phyloP scores from a whole-genome alignment of 108 stramenopile genomes.

The Epithemia pelagica region DNA sequence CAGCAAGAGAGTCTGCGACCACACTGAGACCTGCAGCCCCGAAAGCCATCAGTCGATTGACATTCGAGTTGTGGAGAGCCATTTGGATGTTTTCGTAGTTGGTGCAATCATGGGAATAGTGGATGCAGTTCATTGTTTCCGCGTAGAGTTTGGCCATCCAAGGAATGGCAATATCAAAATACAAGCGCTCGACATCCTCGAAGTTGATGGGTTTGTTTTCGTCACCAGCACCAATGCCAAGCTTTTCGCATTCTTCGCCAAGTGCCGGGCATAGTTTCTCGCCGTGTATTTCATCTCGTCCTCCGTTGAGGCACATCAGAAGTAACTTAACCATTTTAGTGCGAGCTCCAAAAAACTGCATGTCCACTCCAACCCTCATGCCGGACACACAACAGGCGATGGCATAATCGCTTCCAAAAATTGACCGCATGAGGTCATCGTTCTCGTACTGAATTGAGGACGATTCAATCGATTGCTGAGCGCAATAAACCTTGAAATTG shows the following conservation, averaged over 20 bases:
- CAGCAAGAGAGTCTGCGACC: constrained; percentile 58
- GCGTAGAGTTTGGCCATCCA: constrained; percentile 74
- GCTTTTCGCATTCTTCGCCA: constrained; percentile 37
- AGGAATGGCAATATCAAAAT: constrained; percentile 53
- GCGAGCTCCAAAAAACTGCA: constrained; percentile 67
- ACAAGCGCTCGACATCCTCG: constrained; percentile 33
- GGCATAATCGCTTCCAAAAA: constrained; percentile 56
- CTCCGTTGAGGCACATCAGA: constrained; percentile 55
- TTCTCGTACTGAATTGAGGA: constrained; percentile 55
- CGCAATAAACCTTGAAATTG: constrained; percentile 53
- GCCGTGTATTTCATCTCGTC: constrained; percentile 55
- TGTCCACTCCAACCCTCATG: constrained; percentile 54
- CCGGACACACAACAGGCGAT: constrained; percentile 69
- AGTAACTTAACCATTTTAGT: constrained; percentile 58
- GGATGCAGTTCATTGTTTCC: constrained; percentile 66
- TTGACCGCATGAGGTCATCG: constrained; percentile 55
- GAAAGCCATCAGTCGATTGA: constrained; percentile 68
- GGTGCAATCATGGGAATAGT: constrained; percentile 49
- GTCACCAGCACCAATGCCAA: constrained; percentile 50
- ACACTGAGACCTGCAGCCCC: constrained; percentile 51
- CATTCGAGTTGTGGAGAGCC: constrained; percentile 56
- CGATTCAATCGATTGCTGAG: constrained; percentile 41
- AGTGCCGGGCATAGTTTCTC: constrained; percentile 38
- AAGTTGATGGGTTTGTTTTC: constrained; percentile 46
- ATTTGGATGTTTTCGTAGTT: constrained; percentile 58